These are phyloP conservation scores for Chrysoporthe deuterocubensis DNA, from an alignment of 2,329 filamentous ascomycete species.

Conservation along the genomic window DNA sequence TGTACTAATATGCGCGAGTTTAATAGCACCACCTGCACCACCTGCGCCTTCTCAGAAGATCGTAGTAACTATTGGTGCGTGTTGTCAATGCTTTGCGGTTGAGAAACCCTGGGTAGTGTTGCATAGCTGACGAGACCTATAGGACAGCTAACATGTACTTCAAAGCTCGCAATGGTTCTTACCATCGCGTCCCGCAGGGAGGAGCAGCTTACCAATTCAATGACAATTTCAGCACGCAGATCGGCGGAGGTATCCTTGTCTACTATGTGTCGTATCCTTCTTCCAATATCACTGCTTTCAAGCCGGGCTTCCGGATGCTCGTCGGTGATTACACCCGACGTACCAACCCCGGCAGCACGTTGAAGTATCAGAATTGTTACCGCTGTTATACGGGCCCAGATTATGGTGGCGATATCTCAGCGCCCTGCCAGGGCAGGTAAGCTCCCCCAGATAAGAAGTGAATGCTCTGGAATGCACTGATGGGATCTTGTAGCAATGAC, in stretches of 20 bases:
- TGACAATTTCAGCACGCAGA: conserved; percentile 31
- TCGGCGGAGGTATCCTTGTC: conserved; percentile 29
- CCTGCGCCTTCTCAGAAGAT: conserved; percentile 20
- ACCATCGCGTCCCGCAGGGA: conserved; percentile 38
- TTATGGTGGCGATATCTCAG: conserved; percentile 1
- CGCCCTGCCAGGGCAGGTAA: conserved; percentile 12
- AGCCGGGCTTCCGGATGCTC: conserved; percentile 52
- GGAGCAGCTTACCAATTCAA: conserved; percentile 25
- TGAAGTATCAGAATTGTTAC: conserved; percentile 9
- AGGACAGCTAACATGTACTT: conserved; percentile 21
- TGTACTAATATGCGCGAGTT: not conserved
- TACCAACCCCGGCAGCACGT: conserved; percentile 1
- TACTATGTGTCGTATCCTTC: conserved; percentile 39
- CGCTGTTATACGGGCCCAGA: conserved; percentile 12
- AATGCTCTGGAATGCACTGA: not conserved
- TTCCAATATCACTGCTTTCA: conserved; percentile 45
- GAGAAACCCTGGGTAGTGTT: not conserved
- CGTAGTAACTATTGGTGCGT: conserved; percentile 19
- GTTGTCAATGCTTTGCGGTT: not conserved
- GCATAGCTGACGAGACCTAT: not conserved
- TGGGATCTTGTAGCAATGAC: not conserved
- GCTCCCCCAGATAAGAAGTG: not conserved
- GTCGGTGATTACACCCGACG: conserved; percentile 44
- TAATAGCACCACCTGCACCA: conserved; percentile 28
- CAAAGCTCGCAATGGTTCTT: conserved; percentile 32